Percentiles rank a stretch among this genome's conserved stretches.
Conservation (phyloP, 78 protist species). For the Dictyostelium firmibasis region DNA sequence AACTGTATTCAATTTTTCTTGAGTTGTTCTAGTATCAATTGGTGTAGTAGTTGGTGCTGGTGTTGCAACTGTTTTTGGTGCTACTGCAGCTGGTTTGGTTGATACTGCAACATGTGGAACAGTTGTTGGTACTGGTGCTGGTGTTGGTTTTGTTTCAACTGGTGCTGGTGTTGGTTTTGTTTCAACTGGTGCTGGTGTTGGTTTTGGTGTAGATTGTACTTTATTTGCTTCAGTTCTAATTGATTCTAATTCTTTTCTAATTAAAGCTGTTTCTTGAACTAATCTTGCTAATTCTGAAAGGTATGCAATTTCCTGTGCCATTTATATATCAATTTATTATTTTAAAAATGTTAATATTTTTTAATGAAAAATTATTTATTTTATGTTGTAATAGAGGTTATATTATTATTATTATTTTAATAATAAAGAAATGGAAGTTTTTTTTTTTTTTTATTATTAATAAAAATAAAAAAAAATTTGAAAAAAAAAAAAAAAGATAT, state of each 20-base stretch:
- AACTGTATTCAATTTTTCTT: not conserved
- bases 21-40: not conserved
- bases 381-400: too few species aligned
- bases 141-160: constrained; percentile 21
- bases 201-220: not conserved
- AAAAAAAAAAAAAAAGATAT: not conserved
- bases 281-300: constrained; percentile 10
- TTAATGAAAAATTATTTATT: not conserved
- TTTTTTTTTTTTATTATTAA: too few species aligned
- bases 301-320: constrained; percentile 18
- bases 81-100: constrained; percentile 14
- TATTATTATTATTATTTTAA: too few species aligned
- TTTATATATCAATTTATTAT: not conserved
- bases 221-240: constrained; percentile 56
- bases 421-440: too few species aligned
- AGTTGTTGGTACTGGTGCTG: not conserved
- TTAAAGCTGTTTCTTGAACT: constrained; percentile 29
- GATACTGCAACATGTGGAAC: not conserved
- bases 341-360: too few species aligned
- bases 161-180: constrained; percentile 35
- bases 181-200: constrained; percentile 29
- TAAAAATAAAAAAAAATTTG: not conserved
- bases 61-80: not conserved
- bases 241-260: constrained; percentile 49
- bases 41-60: constrained; percentile 11